Conservation (phyloP, 2,329 filamentous ascomycete genomes). For the Colletotrichum gigasporum region DNA sequence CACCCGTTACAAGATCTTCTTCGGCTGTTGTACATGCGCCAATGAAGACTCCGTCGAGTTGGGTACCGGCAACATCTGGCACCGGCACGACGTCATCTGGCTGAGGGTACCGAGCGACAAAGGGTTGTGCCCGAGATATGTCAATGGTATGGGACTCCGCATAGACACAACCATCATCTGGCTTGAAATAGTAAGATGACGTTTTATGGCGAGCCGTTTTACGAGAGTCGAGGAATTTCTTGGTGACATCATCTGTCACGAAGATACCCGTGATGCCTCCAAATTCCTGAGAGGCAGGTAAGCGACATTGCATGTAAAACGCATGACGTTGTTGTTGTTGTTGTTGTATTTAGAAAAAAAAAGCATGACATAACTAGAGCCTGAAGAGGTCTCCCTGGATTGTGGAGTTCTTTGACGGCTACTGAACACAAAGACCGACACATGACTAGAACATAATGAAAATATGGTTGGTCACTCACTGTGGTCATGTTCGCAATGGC, state of each 20-base stretch:
- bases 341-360: too few species aligned
- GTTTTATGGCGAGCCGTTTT: constrained; percentile 44
- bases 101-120: constrained; percentile 50
- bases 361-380: too few species aligned
- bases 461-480: too few species aligned
- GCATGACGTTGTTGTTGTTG: too few species aligned
- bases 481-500: constrained; percentile 47
- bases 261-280: constrained; percentile 54
- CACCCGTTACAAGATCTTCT: constrained; percentile 53
- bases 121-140: constrained; percentile 46
- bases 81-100: constrained; percentile 55
- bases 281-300: constrained; percentile 41
- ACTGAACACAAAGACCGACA: too few species aligned
- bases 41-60: constrained; percentile 54
- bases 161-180: constrained; percentile 50
- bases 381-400: too few species aligned
- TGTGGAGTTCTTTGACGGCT: too few species aligned
- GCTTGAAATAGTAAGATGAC: constrained; percentile 46
- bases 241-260: constrained; percentile 47
- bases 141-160: constrained; percentile 47
- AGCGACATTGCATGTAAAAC: too few species aligned
- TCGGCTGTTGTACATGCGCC: constrained; percentile 57
- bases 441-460: too few species aligned
- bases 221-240: constrained; percentile 44
- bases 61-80: constrained; percentile 39